phyloP scores from a whole-genome alignment of 139 green algal genomes.

The Haematococcus lacustris region DNA sequence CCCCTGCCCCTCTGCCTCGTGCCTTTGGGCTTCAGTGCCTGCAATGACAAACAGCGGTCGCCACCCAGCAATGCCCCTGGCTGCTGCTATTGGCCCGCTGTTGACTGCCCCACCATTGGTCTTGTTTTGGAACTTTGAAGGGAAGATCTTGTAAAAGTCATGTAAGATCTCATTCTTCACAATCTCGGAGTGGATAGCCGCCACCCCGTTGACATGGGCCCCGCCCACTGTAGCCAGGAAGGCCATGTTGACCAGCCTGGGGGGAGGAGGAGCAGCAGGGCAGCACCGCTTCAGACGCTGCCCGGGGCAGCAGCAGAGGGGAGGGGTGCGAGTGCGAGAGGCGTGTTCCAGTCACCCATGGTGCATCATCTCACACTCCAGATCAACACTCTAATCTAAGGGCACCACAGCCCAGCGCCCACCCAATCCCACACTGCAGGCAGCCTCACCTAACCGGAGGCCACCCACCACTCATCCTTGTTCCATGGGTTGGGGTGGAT shows the following conservation, averaged over 20 bases:
- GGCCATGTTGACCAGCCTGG: slow-evolving; percentile 92
- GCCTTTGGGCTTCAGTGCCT: background rate
- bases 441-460: slow-evolving; percentile 38
- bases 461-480: slow-evolving; percentile 51
- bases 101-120: slow-evolving; percentile 80
- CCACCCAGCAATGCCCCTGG: background rate
- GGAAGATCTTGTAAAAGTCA: slow-evolving; percentile 62
- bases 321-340: no score
- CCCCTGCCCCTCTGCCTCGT: background rate
- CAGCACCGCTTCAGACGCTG: no score
- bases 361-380: no score
- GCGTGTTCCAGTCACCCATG: no score
- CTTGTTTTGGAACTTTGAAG: slow-evolving; percentile 94
- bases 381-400: no score
- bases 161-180: slow-evolving; percentile 83
- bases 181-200: slow-evolving; percentile 90
- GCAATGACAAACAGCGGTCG: no score
- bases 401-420: no score
- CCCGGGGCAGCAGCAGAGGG: no score
- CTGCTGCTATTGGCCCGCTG: no score
- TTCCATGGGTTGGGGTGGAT: slow-evolving; percentile 81
- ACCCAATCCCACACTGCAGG: no score
- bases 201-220: slow-evolving; percentile 91
- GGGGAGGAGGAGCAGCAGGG: no score
- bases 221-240: slow-evolving; percentile 85